phyloP scores from a whole-genome alignment of 345 rosid species.

The Rhodamnia rubescens region DNA sequence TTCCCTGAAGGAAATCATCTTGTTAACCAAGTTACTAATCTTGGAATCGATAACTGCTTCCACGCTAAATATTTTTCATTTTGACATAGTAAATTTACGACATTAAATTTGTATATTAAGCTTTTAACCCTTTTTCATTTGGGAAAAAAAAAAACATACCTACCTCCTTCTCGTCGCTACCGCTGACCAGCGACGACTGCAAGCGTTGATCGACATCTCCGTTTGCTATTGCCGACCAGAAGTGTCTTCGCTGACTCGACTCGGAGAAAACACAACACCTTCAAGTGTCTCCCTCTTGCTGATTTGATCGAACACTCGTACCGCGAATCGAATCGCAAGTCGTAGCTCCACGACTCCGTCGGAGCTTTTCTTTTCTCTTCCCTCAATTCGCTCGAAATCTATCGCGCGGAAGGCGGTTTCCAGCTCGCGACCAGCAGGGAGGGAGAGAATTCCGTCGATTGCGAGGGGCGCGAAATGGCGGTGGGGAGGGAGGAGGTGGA shows the following conservation, averaged over 20 bases:
- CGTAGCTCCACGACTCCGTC: background rate
- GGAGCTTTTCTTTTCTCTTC: background rate
- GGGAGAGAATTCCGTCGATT: background rate
- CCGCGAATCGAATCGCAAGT: background rate
- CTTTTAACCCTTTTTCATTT: background rate
- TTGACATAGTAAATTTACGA: no score
- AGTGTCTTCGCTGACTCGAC: background rate
- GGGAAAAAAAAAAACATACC: background rate
- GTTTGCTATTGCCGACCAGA: background rate
- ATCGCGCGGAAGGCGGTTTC: background rate
- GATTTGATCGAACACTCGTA: background rate
- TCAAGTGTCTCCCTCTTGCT: background rate
- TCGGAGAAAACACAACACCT: background rate
- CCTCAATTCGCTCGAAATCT: background rate
- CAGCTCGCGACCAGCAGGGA: background rate
- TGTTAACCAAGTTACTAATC: no score
- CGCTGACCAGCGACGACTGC: background rate
- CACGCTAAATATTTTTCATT: no score
- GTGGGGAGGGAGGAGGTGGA: constrained; percentile 26
- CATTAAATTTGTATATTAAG: background rate
- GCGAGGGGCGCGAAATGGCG: constrained; percentile 23
- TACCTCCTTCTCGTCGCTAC: background rate
- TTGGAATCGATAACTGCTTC: no score
- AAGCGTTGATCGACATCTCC: no score
- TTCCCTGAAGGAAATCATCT: no score